Evolutionary conservation across 192 early-diverging fungal species (phyloP), one percentile per base, ranked within the genome.

Genomic region (Glomus cerebriforme): DNA sequence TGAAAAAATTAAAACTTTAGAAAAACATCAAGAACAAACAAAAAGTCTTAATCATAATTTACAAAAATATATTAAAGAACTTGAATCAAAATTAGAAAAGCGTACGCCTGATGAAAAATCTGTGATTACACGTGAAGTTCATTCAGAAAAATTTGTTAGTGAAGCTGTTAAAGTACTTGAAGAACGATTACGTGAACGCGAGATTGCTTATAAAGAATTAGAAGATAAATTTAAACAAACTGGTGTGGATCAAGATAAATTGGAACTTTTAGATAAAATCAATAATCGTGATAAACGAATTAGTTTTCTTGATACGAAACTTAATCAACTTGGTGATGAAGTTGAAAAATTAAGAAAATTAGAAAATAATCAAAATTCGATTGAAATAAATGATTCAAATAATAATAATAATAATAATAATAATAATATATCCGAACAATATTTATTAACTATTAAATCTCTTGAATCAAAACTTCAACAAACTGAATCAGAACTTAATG

Each of bases 1-100:
- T 54, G 84, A 84, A 3, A 83, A 83, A 32, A 83, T 90, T 9
- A 74, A 83, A 10, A 19, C 12, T 1, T 13, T n/a, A 0, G 10
- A 58, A 58, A 24, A 49, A 59, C 7, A n/a, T 10, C 45, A 59
- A 32, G 27, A 73, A 59, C 72, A 59, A 73, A 73, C 24, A 17
- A 34, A 59, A 22, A 54, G 32, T 58, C 7, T 58, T 19, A 54
- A 54, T 29, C 2, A 15, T 8, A 29, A 15, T 9, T 29, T 59
- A 29, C 47, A 73, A 24, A 59, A 59, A 59, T 58, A 73, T 31
- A 73, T 73, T 24, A 73, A 73, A 59, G 72, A 73, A n/a, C 29
- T 73, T 59, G 72, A 73, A 59, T 1, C 17, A 59, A 73, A 73
- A 34, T 45, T 73, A 37, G 32, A 73, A 54, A 26, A 54, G 3